phyloP scores from a whole-genome alignment of 2,329 filamentous ascomycete species.

The Cladorrhinum sp. region DNA sequence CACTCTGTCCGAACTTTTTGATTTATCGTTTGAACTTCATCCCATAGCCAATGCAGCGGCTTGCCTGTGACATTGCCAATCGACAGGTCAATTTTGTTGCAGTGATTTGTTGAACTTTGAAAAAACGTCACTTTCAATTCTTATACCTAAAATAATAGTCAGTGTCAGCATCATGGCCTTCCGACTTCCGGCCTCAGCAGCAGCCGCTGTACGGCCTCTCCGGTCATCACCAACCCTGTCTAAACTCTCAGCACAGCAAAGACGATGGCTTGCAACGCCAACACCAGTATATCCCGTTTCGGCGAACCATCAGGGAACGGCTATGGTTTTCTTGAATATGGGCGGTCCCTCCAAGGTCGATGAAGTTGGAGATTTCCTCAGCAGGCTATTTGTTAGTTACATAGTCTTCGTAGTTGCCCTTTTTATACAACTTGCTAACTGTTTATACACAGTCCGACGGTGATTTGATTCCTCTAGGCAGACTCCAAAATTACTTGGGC shows the following conservation, averaged over 20 bases:
- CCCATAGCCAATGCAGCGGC: not conserved
- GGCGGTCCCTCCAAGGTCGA: constrained; percentile 84
- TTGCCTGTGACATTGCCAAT: not conserved
- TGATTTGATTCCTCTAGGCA: constrained; percentile 92
- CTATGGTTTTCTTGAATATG: constrained; percentile 99
- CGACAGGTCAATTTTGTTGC: not conserved
- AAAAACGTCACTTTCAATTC: not conserved
- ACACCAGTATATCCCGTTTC: constrained; percentile 67
- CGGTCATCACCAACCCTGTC: constrained; percentile 31
- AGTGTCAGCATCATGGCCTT: constrained; percentile 36
- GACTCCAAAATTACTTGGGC: constrained; percentile 85
- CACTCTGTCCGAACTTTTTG: not conserved
- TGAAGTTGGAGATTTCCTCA: constrained; percentile 87
- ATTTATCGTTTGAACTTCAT: not conserved
- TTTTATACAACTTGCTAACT: constrained; percentile 1
- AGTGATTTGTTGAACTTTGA: not conserved
- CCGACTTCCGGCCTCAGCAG: constrained; percentile 35
- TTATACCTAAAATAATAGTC: not conserved
- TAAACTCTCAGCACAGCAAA: constrained; percentile 36
- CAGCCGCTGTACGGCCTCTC: constrained; percentile 20
- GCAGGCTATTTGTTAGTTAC: constrained; percentile 76
- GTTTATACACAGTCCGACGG: constrained; percentile 66
- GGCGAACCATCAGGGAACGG: constrained; percentile 73
- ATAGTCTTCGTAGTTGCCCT: not conserved
- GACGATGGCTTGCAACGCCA: constrained; percentile 54